These are phyloP conservation scores for Logfia minima DNA, from an alignment of 129 eudicot genomes.

Conservation along the genomic window DNA sequence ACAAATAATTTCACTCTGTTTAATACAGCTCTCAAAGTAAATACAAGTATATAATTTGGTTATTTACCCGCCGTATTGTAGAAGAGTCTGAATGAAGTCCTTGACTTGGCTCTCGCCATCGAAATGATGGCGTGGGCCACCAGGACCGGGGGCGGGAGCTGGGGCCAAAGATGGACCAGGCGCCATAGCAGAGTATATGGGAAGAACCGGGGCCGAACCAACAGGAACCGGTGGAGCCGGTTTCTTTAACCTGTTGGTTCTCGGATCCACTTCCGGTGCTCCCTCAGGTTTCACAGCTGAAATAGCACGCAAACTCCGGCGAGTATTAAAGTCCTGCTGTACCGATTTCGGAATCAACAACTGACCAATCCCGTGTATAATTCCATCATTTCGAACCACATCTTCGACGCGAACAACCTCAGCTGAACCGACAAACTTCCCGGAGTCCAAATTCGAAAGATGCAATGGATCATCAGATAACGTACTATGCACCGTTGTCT, in stretches of 20 bases:
- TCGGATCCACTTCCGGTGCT: conserved; percentile 55
- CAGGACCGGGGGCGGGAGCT: conserved; percentile 97
- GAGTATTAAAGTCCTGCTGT: conserved; percentile 45
- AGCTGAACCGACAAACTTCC: conserved; percentile 40
- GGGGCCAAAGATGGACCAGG: conserved; percentile 92
- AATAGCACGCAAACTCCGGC: conserved; percentile 43
- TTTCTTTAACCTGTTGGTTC: conserved; percentile 49
- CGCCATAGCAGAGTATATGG: conserved; percentile 77
- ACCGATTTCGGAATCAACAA: conserved; percentile 44
- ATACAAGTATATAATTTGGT: neutral
- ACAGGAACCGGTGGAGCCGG: conserved; percentile 46
- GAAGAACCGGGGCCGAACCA: conserved; percentile 71
- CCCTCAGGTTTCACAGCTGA: conserved; percentile 50
- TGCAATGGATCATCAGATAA: conserved; percentile 34
- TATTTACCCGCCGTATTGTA: conserved; percentile 65
- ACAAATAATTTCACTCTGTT: too few relatives aligned
- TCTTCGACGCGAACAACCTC: conserved; percentile 48
- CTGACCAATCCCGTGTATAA: conserved; percentile 50
- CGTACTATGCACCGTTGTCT: conserved; percentile 36
- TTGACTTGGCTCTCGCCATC: conserved; percentile 87
- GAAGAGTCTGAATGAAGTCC: conserved; percentile 73
- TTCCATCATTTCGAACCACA: conserved; percentile 51
- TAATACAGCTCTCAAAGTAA: neutral
- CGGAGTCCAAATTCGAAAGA: conserved; percentile 3
- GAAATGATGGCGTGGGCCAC: conserved; percentile 79